These are phyloP conservation scores for Paraphoma chrysanthemicola DNA, from an alignment of 2,329 filamentous ascomycete genomes.

Conservation along the genomic window DNA sequence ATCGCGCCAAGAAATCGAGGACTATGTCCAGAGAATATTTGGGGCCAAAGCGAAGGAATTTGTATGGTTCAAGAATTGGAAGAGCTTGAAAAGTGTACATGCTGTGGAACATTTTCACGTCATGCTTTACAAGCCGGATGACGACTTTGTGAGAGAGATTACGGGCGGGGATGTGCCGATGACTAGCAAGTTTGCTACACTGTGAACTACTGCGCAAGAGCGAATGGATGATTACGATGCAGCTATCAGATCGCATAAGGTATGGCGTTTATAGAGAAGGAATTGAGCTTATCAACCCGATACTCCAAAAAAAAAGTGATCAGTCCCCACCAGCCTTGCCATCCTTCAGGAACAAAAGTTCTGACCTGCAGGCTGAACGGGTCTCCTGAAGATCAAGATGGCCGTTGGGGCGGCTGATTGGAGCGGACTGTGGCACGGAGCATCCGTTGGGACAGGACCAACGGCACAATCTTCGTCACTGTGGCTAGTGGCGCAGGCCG, in stretches of 20 bases:
- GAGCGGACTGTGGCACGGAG: neutral
- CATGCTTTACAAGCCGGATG: conserved; percentile 81
- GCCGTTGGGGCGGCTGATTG: neutral
- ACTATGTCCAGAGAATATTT: conserved; percentile 74
- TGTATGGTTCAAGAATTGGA: conserved; percentile 93
- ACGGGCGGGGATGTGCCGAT: conserved; percentile 78
- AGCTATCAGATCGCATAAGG: neutral
- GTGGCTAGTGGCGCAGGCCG: neutral
- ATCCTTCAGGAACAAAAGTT: neutral
- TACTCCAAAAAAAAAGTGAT: neutral
- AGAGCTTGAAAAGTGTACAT: conserved; percentile 80
- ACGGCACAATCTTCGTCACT: neutral
- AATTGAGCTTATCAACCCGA: neutral
- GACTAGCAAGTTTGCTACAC: conserved; percentile 26
- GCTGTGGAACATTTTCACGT: conserved; percentile 94
- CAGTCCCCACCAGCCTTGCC: neutral
- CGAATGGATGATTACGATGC: too few species aligned
- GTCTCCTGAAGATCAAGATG: neutral
- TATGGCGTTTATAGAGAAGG: neutral
- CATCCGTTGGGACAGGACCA: neutral
- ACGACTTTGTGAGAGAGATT: conserved; percentile 70
- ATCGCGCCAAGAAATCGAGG: conserved; percentile 70
- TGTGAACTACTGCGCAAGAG: neutral
- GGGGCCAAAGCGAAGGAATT: conserved; percentile 59
- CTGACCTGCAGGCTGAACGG: neutral